Evolutionary conservation across 768 basidiomycete genomes (phyloP).

Genomic region (Suillus subluteus): DNA sequence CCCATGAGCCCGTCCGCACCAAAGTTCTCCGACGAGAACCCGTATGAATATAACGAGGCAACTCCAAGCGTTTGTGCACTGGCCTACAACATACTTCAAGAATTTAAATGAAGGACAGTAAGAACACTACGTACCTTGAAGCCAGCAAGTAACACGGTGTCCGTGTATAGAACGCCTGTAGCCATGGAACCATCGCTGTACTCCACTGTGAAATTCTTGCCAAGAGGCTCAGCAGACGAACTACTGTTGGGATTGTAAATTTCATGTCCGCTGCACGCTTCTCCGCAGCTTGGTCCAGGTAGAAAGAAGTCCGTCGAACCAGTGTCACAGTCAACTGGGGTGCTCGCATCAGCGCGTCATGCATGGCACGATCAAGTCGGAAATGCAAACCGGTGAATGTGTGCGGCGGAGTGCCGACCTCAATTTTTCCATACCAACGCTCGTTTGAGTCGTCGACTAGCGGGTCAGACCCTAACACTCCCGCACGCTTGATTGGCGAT

Average conservation of each 20-base stretch:
- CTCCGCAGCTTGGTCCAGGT: slow-evolving; percentile 30
- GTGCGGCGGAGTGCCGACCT: slow-evolving; percentile 27
- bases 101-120: slow-evolving; percentile 1
- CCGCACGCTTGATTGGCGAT: background rate
- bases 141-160: slow-evolving; percentile 43
- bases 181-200: slow-evolving; percentile 51
- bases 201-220: slow-evolving; percentile 34
- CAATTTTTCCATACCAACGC: slow-evolving; percentile 30
- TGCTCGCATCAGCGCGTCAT: background rate
- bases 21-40: slow-evolving; percentile 18
- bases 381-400: slow-evolving; percentile 24
- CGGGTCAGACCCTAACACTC: slow-evolving; percentile 3
- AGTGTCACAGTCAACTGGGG: slow-evolving; percentile 38
- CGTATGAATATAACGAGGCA: slow-evolving; percentile 22
- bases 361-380: background rate
- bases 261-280: slow-evolving; percentile 37
- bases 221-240: slow-evolving; percentile 30
- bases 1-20: slow-evolving; percentile 41
- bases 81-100: slow-evolving; percentile 27
- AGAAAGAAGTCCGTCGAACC: slow-evolving; percentile 39
- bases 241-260: slow-evolving; percentile 39
- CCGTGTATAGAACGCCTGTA: slow-evolving; percentile 41
- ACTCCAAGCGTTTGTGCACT: slow-evolving; percentile 27
- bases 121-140: slow-evolving; percentile 22
- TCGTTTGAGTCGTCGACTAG: slow-evolving; percentile 21